These are phyloP conservation scores for Fragaria vesca DNA, from an alignment of 306 rosid species.

Conservation along the genomic window DNA sequence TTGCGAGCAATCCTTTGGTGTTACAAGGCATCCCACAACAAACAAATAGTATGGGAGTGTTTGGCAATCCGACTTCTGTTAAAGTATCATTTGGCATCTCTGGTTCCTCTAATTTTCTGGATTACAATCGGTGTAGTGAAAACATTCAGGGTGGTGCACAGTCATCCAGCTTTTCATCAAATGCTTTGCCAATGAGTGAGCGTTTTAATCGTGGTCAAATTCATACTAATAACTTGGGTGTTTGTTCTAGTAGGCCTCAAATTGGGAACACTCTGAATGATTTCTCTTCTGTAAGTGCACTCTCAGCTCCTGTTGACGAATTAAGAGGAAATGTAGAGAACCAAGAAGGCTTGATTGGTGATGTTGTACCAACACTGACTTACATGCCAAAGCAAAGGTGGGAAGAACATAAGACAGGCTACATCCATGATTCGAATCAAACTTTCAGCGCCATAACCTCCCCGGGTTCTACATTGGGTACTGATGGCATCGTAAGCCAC, in stretches of 20 bases:
- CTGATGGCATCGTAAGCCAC: conserved; percentile 29
- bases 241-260: conserved; percentile 33
- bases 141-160: conserved; percentile 57
- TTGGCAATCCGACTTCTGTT: conserved; percentile 43
- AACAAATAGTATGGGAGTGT: conserved; percentile 28
- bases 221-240: conserved; percentile 39
- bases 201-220: conserved; percentile 40
- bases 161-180: conserved; percentile 46
- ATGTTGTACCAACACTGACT: conserved; percentile 36
- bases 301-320: conserved; percentile 39
- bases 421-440: conserved; percentile 30
- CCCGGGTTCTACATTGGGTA: conserved; percentile 27
- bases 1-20: conserved; percentile 42
- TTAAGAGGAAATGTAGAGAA: conserved; percentile 34
- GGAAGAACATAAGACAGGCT: conserved; percentile 45
- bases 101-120: conserved; percentile 53
- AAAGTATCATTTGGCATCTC: conserved; percentile 38
- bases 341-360: conserved; percentile 58
- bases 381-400: conserved; percentile 37
- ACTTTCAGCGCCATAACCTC: conserved; percentile 35
- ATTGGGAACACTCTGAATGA: conserved; percentile 36
- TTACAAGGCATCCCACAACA: conserved; percentile 49
- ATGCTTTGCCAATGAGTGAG: conserved; percentile 44
- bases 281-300: conserved; percentile 44
- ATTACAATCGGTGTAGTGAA: conserved; percentile 45